Conservation (phyloP, 2,329 filamentous ascomycete genomes). For the Pseudogymnoascus sp. region DNA sequence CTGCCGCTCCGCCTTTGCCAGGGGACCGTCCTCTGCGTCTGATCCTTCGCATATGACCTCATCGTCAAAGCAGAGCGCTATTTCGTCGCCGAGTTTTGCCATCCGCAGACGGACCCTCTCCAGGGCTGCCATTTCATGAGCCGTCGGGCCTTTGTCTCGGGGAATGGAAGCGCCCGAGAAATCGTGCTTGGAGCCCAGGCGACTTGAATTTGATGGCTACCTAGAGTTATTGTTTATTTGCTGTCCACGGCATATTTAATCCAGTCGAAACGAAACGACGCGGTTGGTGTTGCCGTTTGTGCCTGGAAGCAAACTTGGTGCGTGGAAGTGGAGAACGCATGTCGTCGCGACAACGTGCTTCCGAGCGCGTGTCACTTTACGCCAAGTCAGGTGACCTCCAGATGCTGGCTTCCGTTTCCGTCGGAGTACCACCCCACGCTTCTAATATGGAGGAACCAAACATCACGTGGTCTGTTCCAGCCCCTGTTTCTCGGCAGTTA, state of each 20-base stretch:
- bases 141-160: not conserved
- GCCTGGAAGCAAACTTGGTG: slow-evolving; percentile 3
- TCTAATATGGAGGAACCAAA: not conserved
- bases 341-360: slow-evolving; percentile 6
- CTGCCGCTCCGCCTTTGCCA: slow-evolving; percentile 39
- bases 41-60: not conserved
- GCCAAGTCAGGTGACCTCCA: not conserved
- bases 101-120: not conserved
- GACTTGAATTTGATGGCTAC: not conserved
- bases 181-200: not conserved
- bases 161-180: not conserved
- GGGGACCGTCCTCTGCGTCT: not conserved
- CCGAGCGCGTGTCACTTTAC: slow-evolving; percentile 6
- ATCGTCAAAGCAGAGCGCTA: not conserved
- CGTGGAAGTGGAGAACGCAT: not conserved
- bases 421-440: not conserved
- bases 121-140: not conserved
- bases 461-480: not conserved
- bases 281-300: not conserved
- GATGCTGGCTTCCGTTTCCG: not conserved
- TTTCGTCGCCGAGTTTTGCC: not conserved
- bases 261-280: not conserved
- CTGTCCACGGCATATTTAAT: not conserved
- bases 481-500: not conserved
- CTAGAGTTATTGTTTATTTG: not conserved